phyloP scores from a whole-genome alignment of 192 early-diverging fungal species.

The Rhizophlyctis rosea region DNA sequence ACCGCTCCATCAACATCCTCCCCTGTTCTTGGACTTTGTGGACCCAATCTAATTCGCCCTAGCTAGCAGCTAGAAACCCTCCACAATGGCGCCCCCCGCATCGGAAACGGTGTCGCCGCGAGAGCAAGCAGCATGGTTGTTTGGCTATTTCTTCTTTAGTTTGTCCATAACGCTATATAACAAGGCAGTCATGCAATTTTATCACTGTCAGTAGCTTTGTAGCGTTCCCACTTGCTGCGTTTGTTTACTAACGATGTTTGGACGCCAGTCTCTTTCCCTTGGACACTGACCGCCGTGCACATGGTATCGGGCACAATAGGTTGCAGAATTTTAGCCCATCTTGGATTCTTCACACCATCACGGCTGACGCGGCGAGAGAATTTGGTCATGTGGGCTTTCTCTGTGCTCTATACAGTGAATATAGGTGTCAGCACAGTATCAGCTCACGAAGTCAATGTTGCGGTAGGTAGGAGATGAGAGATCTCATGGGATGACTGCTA shows the following conservation, averaged over 20 bases:
- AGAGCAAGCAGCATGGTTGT: too few relatives aligned
- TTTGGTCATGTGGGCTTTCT: slow-evolving; percentile 63
- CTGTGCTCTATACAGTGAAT: slow-evolving; percentile 84
- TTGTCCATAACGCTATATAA: slow-evolving; percentile 79
- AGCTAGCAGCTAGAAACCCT: too few relatives aligned
- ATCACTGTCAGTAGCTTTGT: slow-evolving; percentile 68
- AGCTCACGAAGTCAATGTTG: slow-evolving; percentile 61
- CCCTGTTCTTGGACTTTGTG: too few relatives aligned
- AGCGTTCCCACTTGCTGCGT: too few relatives aligned
- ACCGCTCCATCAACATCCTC: too few relatives aligned
- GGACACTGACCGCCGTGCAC: slow-evolving; percentile 85
- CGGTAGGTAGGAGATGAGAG: slow-evolving; percentile 16
- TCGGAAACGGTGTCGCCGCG: too few relatives aligned
- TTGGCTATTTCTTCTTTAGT: slow-evolving; percentile 71
- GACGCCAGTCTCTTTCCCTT: slow-evolving; percentile 70
- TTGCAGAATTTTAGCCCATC: slow-evolving; percentile 23
- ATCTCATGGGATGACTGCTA: neutral
- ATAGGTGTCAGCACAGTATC: slow-evolving; percentile 81
- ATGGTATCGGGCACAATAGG: slow-evolving; percentile 70
- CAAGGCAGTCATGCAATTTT: slow-evolving; percentile 75
- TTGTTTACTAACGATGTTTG: too few relatives aligned
- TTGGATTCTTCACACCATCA: slow-evolving; percentile 40
- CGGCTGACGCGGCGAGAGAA: slow-evolving; percentile 42
- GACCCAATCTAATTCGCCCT: too few relatives aligned
- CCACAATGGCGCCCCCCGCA: too few relatives aligned